Conservation (phyloP, 305 asterid species). For the Fraxinus latifolia region DNA sequence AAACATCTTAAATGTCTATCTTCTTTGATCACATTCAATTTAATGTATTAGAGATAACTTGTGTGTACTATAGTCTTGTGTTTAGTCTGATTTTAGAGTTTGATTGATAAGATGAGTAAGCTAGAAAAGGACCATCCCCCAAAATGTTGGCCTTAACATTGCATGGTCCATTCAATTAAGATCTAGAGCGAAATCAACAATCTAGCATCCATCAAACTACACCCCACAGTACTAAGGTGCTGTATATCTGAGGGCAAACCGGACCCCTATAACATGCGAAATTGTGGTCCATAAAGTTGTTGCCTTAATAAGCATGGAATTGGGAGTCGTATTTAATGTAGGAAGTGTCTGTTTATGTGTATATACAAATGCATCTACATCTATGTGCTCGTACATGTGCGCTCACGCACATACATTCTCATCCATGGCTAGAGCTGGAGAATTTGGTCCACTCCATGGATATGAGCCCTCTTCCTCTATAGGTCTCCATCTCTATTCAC, state of each 20-base stretch:
- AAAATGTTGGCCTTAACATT: not conserved
- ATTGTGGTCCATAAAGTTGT: not conserved
- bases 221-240: not conserved
- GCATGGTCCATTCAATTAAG: constrained; percentile 12
- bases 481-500: constrained; percentile 7
- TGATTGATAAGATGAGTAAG: not conserved
- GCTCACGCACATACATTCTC: not conserved
- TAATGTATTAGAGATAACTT: not conserved
- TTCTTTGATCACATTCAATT: not conserved
- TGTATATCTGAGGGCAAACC: not conserved
- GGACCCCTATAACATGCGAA: not conserved
- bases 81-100: not conserved
- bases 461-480: not conserved
- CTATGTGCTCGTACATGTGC: too few species aligned
- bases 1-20: not conserved
- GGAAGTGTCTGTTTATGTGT: not conserved
- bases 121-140: constrained; percentile 1
- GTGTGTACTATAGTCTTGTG: not conserved
- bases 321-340: not conserved
- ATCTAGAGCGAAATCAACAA: not conserved
- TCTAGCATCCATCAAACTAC: not conserved
- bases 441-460: not conserved
- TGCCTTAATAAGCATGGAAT: not conserved
- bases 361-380: not conserved
- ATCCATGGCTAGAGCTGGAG: not conserved